Base-by-base conservation (phyloP, 2,329 filamentous ascomycete species). In the Hymenoscyphus occultus region DNA sequence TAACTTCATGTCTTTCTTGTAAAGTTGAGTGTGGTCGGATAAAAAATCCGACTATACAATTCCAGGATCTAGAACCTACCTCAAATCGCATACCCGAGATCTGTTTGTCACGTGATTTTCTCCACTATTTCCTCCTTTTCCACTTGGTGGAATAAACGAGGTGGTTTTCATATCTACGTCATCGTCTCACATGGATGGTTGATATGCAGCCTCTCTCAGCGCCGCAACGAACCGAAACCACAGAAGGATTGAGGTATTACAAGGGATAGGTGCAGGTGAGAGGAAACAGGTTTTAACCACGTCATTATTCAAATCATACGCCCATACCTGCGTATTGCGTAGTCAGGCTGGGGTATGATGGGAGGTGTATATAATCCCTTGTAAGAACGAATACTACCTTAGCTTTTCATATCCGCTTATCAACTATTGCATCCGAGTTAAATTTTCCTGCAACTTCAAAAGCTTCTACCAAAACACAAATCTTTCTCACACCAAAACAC, bases 291-390 rank as follows among this genome's bases (percentile, higher is more conserved):
- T 54, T 54, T 54, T 28, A 1, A 12, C 4, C 48, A 54, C 48
- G 48, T 54, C 48, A 54, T 54, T 13, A 28, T 54, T 13, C 22
- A 54, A 19, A 54, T 54, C 48, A 54, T 54, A 28, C 48, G 48
- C 48, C 19, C 48, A 54, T 54, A 10, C 48, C 4, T 54, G 48
- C 48, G 48, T 54, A 54, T 54, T 54, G 48, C 19, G 48, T 54
- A 28, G n/a, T 5, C 10, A 51, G 9, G 45, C 7, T 19, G 13
- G 35, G 7, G n/a, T 19, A 14, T 1, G 35, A 7, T 5, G 14
- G 7, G 19, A 31, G 39, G 32, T 60, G 39, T 60, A 60, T 60
- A 60, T 60, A 60, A 48, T 22, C 59, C 48, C 48, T 54, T 54
- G 48, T 13, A 28, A 28, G 19, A 54, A 54, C 10, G 10, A 54